These are phyloP conservation scores for Piper longum DNA, from an alignment of 164 flowering plant genomes.

Conservation along the genomic window DNA sequence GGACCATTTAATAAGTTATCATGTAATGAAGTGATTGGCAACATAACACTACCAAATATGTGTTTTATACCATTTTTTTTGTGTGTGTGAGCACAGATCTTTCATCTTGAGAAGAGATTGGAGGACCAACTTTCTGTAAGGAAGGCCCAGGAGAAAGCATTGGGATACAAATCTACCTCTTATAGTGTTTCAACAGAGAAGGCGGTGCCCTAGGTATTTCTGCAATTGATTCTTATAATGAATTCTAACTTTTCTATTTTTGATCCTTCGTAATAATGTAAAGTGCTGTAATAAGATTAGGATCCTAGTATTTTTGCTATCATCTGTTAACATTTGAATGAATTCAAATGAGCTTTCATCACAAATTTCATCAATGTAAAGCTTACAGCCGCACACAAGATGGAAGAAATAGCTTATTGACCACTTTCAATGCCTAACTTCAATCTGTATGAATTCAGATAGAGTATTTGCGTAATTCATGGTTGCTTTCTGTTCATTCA, in stretches of 20 bases:
- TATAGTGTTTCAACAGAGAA: slow-evolving; percentile 15
- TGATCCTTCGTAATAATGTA: not conserved
- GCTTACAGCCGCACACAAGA: not conserved
- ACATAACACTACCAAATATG: too few species aligned
- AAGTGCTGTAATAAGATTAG: not conserved
- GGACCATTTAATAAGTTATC: not conserved
- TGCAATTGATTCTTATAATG: not conserved
- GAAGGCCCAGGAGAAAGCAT: slow-evolving; percentile 44
- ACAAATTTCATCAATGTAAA: not conserved
- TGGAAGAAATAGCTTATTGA: not conserved
- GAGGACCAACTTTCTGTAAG: slow-evolving; percentile 42
- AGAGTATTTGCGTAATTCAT: not conserved
- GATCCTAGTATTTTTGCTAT: too few species aligned
- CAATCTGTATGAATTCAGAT: not conserved
- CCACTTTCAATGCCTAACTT: too few species aligned
- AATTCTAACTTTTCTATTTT: not conserved
- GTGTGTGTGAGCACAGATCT: slow-evolving; percentile 25
- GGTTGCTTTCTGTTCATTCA: slow-evolving; percentile 11
- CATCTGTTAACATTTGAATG: too few species aligned
- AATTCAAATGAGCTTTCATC: too few species aligned
- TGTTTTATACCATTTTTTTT: too few species aligned
- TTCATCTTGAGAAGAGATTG: slow-evolving; percentile 43
- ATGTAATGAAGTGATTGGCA: not conserved
- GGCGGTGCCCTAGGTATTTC: slow-evolving; percentile 42
- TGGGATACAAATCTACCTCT: slow-evolving; percentile 22